phyloP scores from a whole-genome alignment of 2,329 filamentous ascomycete species.

The Didymella keratinophila region DNA sequence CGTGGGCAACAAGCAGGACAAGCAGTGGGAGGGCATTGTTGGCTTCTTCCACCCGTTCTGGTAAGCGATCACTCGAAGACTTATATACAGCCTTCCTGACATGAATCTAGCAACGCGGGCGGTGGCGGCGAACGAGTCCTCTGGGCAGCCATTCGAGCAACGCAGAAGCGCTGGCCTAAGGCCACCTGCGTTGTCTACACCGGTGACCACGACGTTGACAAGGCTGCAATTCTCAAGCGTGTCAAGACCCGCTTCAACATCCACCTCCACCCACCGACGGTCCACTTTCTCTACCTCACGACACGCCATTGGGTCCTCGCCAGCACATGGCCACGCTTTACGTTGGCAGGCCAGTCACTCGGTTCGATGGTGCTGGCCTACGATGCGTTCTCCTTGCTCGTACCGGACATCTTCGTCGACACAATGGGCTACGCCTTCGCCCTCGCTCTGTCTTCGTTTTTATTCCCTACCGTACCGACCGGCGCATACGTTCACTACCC shows the following conservation, averaged over 20 bases:
- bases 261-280: conserved; percentile 78
- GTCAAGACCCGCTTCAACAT: conserved; percentile 92
- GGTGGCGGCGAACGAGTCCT: conserved; percentile 95
- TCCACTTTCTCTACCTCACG: conserved; percentile 89
- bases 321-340: conserved; percentile 89
- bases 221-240: conserved; percentile 76
- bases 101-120: conserved; percentile 79
- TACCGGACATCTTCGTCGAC: conserved; percentile 93
- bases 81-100: conserved; percentile 23
- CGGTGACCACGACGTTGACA: conserved; percentile 88
- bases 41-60: conserved; percentile 99
- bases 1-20: conserved; percentile 52
- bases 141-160: conserved; percentile 93
- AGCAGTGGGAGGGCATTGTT: conserved; percentile 82
- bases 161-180: conserved; percentile 85
- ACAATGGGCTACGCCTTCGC: conserved; percentile 98
- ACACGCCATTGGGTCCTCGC: conserved; percentile 86
- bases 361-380: conserved; percentile 87
- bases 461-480: conserved; percentile 83
- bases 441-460: conserved; percentile 78
- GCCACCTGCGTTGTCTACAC: conserved; percentile 94
- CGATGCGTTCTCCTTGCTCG: conserved; percentile 90
- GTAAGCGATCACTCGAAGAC: conserved; percentile 58
- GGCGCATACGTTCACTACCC: conserved; percentile 97
- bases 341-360: conserved; percentile 89